Evolutionary conservation across 169 alveolate genomes (phyloP).

Genomic region (Cytauxzoon felis): DNA sequence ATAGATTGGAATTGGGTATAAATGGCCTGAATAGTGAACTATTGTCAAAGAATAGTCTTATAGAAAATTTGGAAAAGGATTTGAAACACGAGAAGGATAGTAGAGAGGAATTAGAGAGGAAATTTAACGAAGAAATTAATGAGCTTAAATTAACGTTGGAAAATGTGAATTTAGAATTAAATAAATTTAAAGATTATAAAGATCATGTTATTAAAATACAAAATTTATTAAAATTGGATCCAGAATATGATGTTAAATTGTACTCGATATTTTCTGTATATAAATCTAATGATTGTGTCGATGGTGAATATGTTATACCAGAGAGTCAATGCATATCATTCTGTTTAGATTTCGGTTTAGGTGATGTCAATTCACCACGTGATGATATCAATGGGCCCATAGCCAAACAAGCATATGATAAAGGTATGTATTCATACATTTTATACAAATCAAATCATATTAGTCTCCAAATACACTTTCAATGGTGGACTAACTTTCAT

Average conservation of each 20-base stretch:
- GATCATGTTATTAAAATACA: slow-evolving; percentile 8
- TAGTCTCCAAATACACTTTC: not conserved
- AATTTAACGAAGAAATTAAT: not conserved
- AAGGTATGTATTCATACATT: slow-evolving; percentile 33
- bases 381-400: slow-evolving; percentile 19
- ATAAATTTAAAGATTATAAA: not conserved
- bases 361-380: slow-evolving; percentile 3
- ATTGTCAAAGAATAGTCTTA: not conserved
- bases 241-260: slow-evolving; percentile 40
- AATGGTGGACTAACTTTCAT: slow-evolving; percentile 4
- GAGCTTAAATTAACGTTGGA: not conserved
- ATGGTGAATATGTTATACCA: slow-evolving; percentile 56
- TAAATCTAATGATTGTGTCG: slow-evolving; percentile 8
- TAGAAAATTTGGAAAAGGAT: not conserved
- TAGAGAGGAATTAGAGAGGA: not conserved
- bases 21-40: not conserved
- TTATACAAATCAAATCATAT: not conserved
- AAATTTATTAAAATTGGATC: slow-evolving; percentile 19
- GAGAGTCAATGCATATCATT: slow-evolving; percentile 38
- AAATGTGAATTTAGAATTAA: not conserved
- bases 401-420: slow-evolving; percentile 38
- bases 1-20: not conserved
- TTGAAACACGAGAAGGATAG: not conserved
- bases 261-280: slow-evolving; percentile 40
- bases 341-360: slow-evolving; percentile 54